These are phyloP conservation scores for Psilocybe cyanescens DNA, from an alignment of 768 basidiomycete species.

Conservation along the genomic window DNA sequence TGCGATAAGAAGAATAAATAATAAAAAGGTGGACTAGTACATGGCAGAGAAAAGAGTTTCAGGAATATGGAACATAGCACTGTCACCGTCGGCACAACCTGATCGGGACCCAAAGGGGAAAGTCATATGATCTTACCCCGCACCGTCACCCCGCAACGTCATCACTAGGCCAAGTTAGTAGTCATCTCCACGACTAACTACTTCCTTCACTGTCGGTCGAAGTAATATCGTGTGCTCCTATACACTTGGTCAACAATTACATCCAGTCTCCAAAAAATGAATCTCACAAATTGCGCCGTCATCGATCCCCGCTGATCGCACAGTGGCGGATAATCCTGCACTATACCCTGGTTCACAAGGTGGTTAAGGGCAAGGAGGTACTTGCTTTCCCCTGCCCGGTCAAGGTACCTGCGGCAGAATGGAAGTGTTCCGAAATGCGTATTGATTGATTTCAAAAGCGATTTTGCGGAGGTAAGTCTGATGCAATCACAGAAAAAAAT, in stretches of 20 bases:
- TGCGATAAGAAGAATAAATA: slow-evolving; percentile 11
- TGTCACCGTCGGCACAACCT: slow-evolving; percentile 11
- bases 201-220: slow-evolving; percentile 84
- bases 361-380: slow-evolving; percentile 94
- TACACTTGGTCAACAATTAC: not conserved
- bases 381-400: slow-evolving; percentile 89
- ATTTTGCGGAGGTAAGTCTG: slow-evolving; percentile 84
- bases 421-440: slow-evolving; percentile 94
- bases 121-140: slow-evolving; percentile 28
- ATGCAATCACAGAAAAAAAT: slow-evolving; percentile 3
- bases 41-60: slow-evolving; percentile 28
- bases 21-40: slow-evolving; percentile 22
- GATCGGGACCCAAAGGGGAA: slow-evolving; percentile 21
- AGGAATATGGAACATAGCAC: slow-evolving; percentile 21
- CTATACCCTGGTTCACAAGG: slow-evolving; percentile 85
- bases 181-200: slow-evolving; percentile 84
- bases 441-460: slow-evolving; percentile 85
- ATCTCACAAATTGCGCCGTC: slow-evolving; percentile 90
- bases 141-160: slow-evolving; percentile 24
- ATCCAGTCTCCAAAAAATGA: not conserved
- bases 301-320: slow-evolving; percentile 84
- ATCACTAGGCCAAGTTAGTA: slow-evolving; percentile 47
- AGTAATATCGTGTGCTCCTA: slow-evolving; percentile 88
- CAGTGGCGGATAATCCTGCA: slow-evolving; percentile 92
- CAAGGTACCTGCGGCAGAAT: slow-evolving; percentile 94